Percentiles rank a stretch among this genome's conserved stretches.
phyloP scores from a whole-genome alignment of 2,329 filamentous ascomycete genomes.

The Calonectria fujianensis region DNA sequence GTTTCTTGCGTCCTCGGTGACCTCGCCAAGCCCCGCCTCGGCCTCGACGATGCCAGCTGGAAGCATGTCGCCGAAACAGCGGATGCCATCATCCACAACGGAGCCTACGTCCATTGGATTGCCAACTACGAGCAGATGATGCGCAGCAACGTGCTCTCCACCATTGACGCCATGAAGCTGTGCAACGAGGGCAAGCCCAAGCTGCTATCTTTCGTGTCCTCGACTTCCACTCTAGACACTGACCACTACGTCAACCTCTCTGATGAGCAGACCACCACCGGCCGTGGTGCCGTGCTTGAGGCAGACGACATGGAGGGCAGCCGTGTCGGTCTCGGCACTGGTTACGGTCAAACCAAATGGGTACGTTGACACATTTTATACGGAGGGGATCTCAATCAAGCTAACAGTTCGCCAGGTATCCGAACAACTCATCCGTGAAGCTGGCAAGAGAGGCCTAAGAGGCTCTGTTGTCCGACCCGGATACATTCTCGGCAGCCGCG shows the following conservation, averaged over 20 bases:
- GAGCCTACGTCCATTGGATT: conserved; percentile 88
- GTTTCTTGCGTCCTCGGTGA: conserved; percentile 84
- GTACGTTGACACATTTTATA: conserved; percentile 64
- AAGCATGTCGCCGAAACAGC: conserved; percentile 78
- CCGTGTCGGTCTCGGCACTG: conserved; percentile 84
- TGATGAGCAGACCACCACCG: conserved; percentile 67
- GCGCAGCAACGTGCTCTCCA: conserved; percentile 85
- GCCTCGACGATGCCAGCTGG: conserved; percentile 80
- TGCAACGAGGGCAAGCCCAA: conserved; percentile 88
- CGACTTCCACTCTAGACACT: conserved; percentile 84
- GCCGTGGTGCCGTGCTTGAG: conserved; percentile 82
- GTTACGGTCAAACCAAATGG: conserved; percentile 96
- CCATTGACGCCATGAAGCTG: conserved; percentile 83
- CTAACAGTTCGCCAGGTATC: conserved; percentile 38
- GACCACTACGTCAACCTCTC: conserved; percentile 87
- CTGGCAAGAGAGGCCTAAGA: conserved; percentile 84
- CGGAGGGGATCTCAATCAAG: background rate
- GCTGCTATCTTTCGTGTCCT: conserved; percentile 85
- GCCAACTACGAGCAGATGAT: conserved; percentile 83
- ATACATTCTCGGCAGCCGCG: conserved; percentile 86
- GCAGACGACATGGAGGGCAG: conserved; percentile 86
- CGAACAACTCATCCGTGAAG: conserved; percentile 84
- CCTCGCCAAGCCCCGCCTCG: conserved; percentile 83
- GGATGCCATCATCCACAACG: conserved; percentile 88
- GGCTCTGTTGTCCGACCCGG: conserved; percentile 89